Evolutionary conservation across 495 filamentous ascomycete species (phyloP).

Genomic region (Hypoxylon crocopeplum): DNA sequence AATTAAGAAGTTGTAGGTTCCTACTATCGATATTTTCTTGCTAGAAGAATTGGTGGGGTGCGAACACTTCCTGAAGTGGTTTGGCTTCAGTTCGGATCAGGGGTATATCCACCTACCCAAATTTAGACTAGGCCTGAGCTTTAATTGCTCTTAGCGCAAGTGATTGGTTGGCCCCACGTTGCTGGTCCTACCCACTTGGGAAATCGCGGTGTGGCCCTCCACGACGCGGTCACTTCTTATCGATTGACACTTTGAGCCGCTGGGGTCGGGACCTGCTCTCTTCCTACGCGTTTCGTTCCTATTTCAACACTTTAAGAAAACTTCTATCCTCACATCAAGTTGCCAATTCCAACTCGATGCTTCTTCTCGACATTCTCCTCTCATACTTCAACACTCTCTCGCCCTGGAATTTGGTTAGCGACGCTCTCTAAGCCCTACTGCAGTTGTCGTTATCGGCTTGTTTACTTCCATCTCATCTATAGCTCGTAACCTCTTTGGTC

Average conservation of each 20-base stretch:
- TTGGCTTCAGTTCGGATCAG: neutral
- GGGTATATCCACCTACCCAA: neutral
- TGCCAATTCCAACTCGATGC: neutral
- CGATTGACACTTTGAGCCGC: conserved; percentile 14
- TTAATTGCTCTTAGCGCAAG: too few relatives aligned
- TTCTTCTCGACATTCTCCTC: neutral
- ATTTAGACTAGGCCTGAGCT: too few relatives aligned
- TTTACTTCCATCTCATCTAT: conserved; percentile 10
- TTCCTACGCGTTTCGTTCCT: neutral
- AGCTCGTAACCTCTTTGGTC: neutral
- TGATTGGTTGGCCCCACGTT: conserved; percentile 26
- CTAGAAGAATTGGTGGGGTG: conserved; percentile 39
- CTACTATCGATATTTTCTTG: conserved; percentile 15
- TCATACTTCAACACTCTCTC: neutral
- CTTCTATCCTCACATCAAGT: neutral
- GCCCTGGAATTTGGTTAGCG: neutral
- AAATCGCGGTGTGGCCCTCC: conserved; percentile 32
- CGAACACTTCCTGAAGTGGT: conserved; percentile 15
- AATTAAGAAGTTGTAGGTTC: conserved; percentile 11
- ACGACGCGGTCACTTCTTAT: conserved; percentile 35
- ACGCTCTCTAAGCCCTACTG: neutral
- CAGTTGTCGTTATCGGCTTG: conserved; percentile 14
- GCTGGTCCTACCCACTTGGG: conserved; percentile 1
- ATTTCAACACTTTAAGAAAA: neutral
- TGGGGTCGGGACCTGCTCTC: neutral